Evolutionary conservation across 495 filamentous ascomycete species (phyloP), one percentile per base, ranked within the genome.

Genomic region (Delitschia confertaspora): DNA sequence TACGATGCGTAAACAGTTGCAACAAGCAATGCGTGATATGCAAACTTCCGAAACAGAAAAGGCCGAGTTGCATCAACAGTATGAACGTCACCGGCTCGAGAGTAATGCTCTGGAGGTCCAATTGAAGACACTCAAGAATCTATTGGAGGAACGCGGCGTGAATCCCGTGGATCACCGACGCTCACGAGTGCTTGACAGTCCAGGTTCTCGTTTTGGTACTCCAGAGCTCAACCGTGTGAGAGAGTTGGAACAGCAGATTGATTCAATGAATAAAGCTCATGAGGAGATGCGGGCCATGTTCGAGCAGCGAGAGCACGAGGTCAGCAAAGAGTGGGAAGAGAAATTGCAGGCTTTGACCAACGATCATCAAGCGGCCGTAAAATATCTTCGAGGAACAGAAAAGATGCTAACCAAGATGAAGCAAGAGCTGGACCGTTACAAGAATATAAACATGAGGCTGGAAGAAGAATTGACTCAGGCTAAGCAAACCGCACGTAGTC

Each of bases 341-440:
- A 95, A 95, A 61, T 69, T 99, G 40, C 76, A 82, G 40, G 85
- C 93, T 58, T 77, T 99, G 17, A 88, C 95, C 60, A 87, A 85
- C 59, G 91, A 99, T 59, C 94, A 99, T 59, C 87, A 93, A 60
- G 94, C 93, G n/a, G 88, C 93, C 9, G 88, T 96, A n/a, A 88
- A 95, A 64, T 99, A 99, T 59, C 86, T 99, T 50, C 93, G 95
- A 59, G 93, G 91, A 29, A 95, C 89, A 1, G 93, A 99, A 65
- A 95, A 95, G 73, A 93, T 99, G 85, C 72, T 98, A 18, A 88
- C 89, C 64, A 88, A 88, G 55, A 93, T 98, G 79, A 96, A 98
- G 69, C 87, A 95, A 51, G 91, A 98, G 62, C 70, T 96, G 9
- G 69, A 78, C 26, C 85, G 88, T 25, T 88, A 88, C 62, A 95